Evolutionary conservation across 2,329 filamentous ascomycete genomes (phyloP), one percentile per base, ranked within the genome.

Genomic region (Aphanocladium album): DNA sequence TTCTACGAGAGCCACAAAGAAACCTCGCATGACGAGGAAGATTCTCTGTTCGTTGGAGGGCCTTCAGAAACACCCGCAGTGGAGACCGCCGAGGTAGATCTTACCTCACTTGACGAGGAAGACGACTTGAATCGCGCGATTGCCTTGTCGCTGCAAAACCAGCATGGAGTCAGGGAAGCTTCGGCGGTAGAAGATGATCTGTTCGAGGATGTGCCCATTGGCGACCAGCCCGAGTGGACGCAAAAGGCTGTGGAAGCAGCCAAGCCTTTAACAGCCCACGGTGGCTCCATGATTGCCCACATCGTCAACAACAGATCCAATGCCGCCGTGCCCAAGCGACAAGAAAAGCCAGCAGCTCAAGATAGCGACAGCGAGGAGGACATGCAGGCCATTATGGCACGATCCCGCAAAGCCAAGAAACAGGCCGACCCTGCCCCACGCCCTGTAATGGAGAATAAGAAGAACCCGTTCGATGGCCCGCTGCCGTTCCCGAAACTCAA

Each of bases 401-500:
- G 87, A 64, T 89, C 90, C 21, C 86, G 88, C 62, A 84, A 82
- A 65, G 79, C 49, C n/a, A 68, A 80, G 61, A 84, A 85, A 69
- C 80, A 80, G 45, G 65, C 71, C 2, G 70, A 72, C 46, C 71
- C 72, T 19, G 69, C 72, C 46, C 71, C 72, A n/a, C 76, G 73
- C 46, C 72, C 72, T 2, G 68, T 76, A 3, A 68, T 74, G n/a
- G 72, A 80, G 11, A 86, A 84, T 54, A 78, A 82, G 39, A 84
- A 83, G 65, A 85, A 86, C 66, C 80, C 84, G 0, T 85, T 96
- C 69, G 84, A 85, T 65, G 93, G 93, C 0, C 91, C 93, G 0
- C 74, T 99, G 5, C 95, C 95, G 0, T 99, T 99, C 69, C 92
- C 96, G 67, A 93, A 91, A 69, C 80, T 96, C 1, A 86, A 89